Conservation (phyloP, 441 rosid species). For the Macaranga tanarius region DNA sequence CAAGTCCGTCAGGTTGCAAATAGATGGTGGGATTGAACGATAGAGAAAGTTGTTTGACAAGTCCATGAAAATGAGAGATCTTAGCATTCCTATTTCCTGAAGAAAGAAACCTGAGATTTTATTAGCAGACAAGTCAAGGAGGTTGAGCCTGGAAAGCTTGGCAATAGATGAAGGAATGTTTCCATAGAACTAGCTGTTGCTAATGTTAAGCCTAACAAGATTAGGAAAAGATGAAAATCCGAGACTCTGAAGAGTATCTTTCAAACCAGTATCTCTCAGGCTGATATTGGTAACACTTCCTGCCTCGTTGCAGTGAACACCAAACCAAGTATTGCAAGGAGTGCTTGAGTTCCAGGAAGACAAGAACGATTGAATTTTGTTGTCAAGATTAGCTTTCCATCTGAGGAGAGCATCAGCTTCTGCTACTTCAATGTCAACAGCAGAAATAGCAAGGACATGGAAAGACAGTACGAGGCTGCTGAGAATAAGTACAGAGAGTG, state of each 20-base stretch:
- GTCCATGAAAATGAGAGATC: not conserved
- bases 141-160: not conserved
- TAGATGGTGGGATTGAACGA: not conserved
- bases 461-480: not conserved
- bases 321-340: constrained; percentile 14
- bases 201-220: not conserved
- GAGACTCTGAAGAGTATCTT: constrained; percentile 15
- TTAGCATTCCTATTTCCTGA: not conserved
- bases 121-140: constrained; percentile 6
- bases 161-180: constrained; percentile 6
- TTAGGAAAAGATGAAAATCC: constrained; percentile 17
- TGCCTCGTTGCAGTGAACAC: constrained; percentile 3
- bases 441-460: not conserved
- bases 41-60: not conserved
- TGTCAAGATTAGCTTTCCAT: constrained; percentile 20
- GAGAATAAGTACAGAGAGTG: too few relatives aligned
- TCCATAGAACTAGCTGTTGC: constrained; percentile 1
- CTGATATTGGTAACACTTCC: constrained; percentile 10
- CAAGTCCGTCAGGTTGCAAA: not conserved
- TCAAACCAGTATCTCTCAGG: constrained; percentile 9
- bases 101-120: constrained; percentile 2
- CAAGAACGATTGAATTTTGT: not conserved
- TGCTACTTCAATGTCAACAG: not conserved
- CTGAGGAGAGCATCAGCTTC: constrained; percentile 13
- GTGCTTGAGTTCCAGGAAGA: constrained; percentile 13